Percentiles rank a stretch among this genome's conserved stretches.
These are phyloP conservation scores for Bjerkandera adusta DNA, from an alignment of 1,284 basidiomycete species.

Conservation along the genomic window DNA sequence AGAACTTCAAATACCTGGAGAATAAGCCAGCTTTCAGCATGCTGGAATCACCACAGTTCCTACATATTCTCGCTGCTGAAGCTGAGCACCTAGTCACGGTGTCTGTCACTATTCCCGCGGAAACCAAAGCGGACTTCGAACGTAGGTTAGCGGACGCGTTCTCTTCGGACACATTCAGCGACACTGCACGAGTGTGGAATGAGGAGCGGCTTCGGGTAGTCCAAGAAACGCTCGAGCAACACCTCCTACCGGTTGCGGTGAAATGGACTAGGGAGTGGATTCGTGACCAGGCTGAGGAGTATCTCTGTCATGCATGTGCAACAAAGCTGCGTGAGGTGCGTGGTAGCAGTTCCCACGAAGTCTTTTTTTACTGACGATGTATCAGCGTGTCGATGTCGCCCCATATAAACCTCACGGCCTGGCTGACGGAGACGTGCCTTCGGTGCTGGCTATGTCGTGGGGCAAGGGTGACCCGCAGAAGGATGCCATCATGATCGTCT, in stretches of 20 bases:
- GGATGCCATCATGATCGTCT: constrained; percentile 86
- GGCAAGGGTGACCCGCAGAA: constrained; percentile 92
- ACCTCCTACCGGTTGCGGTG: constrained; percentile 78
- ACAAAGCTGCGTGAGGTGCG: constrained; percentile 71
- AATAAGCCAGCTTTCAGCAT: constrained; percentile 81
- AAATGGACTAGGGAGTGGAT: constrained; percentile 92
- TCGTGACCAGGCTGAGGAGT: constrained; percentile 89
- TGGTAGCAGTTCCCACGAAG: constrained; percentile 12
- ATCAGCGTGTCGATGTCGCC: constrained; percentile 69
- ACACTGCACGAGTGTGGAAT: constrained; percentile 92
- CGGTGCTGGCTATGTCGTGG: constrained; percentile 92
- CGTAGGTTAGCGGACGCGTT: constrained; percentile 80
- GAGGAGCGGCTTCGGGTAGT: constrained; percentile 80
- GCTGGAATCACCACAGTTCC: constrained; percentile 75
- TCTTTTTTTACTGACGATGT: constrained; percentile 14
- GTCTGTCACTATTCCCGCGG: constrained; percentile 66
- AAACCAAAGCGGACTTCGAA: constrained; percentile 64
- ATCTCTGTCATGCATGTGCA: constrained; percentile 66
- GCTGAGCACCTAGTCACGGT: constrained; percentile 84
- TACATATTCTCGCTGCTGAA: constrained; percentile 92
- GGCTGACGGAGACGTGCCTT: constrained; percentile 70
- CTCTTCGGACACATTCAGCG: constrained; percentile 83
- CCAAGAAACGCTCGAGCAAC: constrained; percentile 74
- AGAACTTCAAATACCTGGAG: constrained; percentile 96
- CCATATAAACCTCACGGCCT: constrained; percentile 69